These are phyloP conservation scores for Paecilomyces variotii DNA, from an alignment of 2,329 filamentous ascomycete genomes.

Conservation along the genomic window DNA sequence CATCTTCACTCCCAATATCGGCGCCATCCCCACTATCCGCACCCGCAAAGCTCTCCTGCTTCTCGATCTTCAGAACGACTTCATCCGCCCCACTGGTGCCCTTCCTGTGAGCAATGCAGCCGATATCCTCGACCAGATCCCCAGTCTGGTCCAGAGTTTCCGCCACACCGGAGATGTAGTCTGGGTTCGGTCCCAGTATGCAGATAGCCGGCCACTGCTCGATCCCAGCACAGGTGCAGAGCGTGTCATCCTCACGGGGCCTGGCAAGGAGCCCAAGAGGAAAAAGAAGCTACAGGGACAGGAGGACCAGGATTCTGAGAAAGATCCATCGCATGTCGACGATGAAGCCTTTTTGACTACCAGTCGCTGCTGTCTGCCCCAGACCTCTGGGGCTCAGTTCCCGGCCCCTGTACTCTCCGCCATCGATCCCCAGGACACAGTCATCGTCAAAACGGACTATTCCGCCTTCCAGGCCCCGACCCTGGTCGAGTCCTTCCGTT, in stretches of 20 bases:
- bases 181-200: conserved; percentile 75
- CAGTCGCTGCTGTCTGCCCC: conserved; percentile 31
- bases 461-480: conserved; percentile 74
- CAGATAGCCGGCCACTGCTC: conserved; percentile 50
- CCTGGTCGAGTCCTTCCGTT: conserved; percentile 68
- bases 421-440: conserved; percentile 44
- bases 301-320: not conserved
- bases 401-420: conserved; percentile 41
- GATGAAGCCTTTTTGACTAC: conserved; percentile 37
- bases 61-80: conserved; percentile 87
- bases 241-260: conserved; percentile 34
- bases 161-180: conserved; percentile 66
- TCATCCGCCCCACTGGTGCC: conserved; percentile 60
- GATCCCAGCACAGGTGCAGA: conserved; percentile 43
- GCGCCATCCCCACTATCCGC: conserved; percentile 39
- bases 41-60: conserved; percentile 66
- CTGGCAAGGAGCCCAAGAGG: conserved; percentile 13
- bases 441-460: conserved; percentile 68
- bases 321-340: conserved; percentile 17
- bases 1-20: conserved; percentile 5
- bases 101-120: conserved; percentile 57
- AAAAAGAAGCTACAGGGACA: conserved; percentile 1
- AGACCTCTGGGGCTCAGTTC: conserved; percentile 41
- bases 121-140: conserved; percentile 60
- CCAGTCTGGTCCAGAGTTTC: conserved; percentile 62